A percentile compares a stretch with the other conserved stretches of the same genome.
Conservation (phyloP, 2,329 filamentous ascomycete genomes). For the Blumeria graminis region DNA sequence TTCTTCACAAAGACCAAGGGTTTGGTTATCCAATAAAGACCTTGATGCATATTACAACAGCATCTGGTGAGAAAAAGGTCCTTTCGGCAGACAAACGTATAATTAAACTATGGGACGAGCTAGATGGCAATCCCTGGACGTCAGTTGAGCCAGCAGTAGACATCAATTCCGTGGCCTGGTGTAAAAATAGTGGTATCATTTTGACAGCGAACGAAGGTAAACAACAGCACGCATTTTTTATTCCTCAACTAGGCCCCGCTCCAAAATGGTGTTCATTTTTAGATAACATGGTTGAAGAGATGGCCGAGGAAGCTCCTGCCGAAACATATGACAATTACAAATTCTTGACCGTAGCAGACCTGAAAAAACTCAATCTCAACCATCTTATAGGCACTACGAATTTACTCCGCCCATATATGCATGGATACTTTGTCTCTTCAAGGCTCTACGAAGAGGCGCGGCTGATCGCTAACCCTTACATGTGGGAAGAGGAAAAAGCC, state of each 20-base stretch:
- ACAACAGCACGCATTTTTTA: slow-evolving; percentile 86
- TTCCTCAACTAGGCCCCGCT: slow-evolving; percentile 77
- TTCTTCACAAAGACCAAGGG: slow-evolving; percentile 84
- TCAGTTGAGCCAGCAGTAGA: slow-evolving; percentile 88
- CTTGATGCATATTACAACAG: slow-evolving; percentile 45
- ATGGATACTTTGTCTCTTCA: slow-evolving; percentile 92
- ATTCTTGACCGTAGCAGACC: slow-evolving; percentile 73
- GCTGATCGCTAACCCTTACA: slow-evolving; percentile 78
- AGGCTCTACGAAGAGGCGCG: slow-evolving; percentile 87
- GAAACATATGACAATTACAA: slow-evolving; percentile 98
- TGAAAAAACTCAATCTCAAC: slow-evolving; percentile 63
- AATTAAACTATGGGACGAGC: slow-evolving; percentile 87
- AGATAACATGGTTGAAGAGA: slow-evolving; percentile 94
- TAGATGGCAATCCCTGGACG: slow-evolving; percentile 71
- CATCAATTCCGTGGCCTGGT: slow-evolving; percentile 84
- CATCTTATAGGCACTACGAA: slow-evolving; percentile 82
- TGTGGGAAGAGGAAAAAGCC: slow-evolving; percentile 75
- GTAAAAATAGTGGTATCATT: slow-evolving; percentile 79
- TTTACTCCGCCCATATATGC: slow-evolving; percentile 87
- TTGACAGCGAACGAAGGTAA: slow-evolving; percentile 91
- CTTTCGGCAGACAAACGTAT: slow-evolving; percentile 83
- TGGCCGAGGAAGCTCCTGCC: slow-evolving; percentile 60
- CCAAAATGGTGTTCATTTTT: slow-evolving; percentile 93
- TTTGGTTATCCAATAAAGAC: slow-evolving; percentile 86
- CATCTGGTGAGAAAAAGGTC: slow-evolving; percentile 62